Evolutionary conservation across 768 basidiomycete genomes (phyloP).

Genomic region (Leccinum variicolor): DNA sequence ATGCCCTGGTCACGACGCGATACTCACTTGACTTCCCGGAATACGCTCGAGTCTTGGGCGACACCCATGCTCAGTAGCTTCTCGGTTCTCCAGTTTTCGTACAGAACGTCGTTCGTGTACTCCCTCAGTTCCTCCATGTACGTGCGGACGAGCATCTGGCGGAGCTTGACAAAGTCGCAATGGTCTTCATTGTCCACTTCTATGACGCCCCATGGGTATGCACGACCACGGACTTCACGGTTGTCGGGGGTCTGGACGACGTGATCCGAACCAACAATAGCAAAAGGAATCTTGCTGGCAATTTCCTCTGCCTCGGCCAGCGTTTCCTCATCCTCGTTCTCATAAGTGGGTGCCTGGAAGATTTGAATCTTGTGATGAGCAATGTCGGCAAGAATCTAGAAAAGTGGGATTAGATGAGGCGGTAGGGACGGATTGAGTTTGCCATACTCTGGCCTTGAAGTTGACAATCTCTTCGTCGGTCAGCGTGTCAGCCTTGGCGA

Average conservation of each 20-base stretch:
- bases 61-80: conserved; percentile 98
- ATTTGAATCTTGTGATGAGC: conserved; percentile 94
- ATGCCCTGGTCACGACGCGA: not conserved
- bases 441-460: conserved; percentile 86
- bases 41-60: conserved; percentile 93
- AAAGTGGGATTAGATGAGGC: conserved; percentile 1
- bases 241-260: conserved; percentile 82
- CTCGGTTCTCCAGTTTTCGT: conserved; percentile 98
- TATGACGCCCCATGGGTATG: conserved; percentile 98
- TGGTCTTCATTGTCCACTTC: conserved; percentile 99
- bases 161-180: conserved; percentile 98
- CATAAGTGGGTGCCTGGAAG: conserved; percentile 96
- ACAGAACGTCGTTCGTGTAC: conserved; percentile 92
- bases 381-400: conserved; percentile 88
- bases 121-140: conserved; percentile 99
- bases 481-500: conserved; percentile 97
- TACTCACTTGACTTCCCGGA: conserved; percentile 98
- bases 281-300: conserved; percentile 96
- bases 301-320: conserved; percentile 97
- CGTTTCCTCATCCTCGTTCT: conserved; percentile 98
- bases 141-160: conserved; percentile 98
- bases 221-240: conserved; percentile 88
- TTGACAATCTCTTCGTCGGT: conserved; percentile 92
- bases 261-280: conserved; percentile 92
- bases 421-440: not conserved